A percentile compares a stretch with the other conserved stretches of the same genome.
These are phyloP conservation scores for Entomophthora muscae DNA, from an alignment of 371 early-diverging fungal species.

Conservation along the genomic window DNA sequence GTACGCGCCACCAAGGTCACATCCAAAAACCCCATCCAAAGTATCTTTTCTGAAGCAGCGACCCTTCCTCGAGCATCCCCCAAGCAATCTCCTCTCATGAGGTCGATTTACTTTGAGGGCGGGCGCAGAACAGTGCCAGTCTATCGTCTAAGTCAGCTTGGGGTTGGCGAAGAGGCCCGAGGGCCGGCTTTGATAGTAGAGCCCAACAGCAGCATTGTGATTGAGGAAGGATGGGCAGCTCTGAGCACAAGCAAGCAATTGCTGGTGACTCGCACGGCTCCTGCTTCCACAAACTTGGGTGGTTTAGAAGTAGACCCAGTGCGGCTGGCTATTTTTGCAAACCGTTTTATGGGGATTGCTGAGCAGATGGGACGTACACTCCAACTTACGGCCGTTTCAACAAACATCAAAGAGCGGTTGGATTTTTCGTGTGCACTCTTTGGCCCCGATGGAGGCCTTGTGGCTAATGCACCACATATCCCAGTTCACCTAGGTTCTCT, in stretches of 20 bases:
- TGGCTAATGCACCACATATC: constrained; percentile 87
- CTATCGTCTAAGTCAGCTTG: constrained; percentile 38
- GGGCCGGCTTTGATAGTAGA: constrained; percentile 88
- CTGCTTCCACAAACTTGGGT: constrained; percentile 69
- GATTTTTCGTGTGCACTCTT: constrained; percentile 96
- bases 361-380: constrained; percentile 94
- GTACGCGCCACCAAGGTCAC: constrained; percentile 45
- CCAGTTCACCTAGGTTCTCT: constrained; percentile 90
- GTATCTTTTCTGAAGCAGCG: constrained; percentile 10
- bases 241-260: constrained; percentile 59
- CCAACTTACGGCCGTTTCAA: constrained; percentile 85
- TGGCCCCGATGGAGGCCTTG: constrained; percentile 78
- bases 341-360: constrained; percentile 95
- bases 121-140: constrained; percentile 56
- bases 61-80: neutral
- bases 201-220: constrained; percentile 65
- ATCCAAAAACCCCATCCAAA: neutral
- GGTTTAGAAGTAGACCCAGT: constrained; percentile 73
- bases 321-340: constrained; percentile 76
- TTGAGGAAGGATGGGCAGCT: constrained; percentile 65
- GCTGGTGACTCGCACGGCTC: constrained; percentile 33
- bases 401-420: constrained; percentile 92
- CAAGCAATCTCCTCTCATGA: constrained; percentile 9
- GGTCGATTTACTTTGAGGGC: constrained; percentile 66
- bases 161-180: constrained; percentile 35